Evolutionary conservation across 768 basidiomycete genomes (phyloP).

Genomic region (Russula sp.): DNA sequence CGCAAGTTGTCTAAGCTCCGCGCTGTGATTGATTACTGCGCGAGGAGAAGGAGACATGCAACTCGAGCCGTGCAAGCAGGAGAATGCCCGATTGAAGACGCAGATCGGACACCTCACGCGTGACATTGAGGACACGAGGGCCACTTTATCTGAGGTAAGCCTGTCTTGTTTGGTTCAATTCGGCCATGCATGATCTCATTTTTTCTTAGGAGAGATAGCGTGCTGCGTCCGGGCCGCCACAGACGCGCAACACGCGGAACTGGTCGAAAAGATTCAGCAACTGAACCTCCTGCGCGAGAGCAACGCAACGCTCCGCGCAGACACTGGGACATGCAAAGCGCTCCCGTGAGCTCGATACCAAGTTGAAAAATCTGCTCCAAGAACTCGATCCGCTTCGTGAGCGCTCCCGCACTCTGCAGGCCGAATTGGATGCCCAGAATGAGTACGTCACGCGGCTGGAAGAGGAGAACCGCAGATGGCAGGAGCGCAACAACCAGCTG

Average conservation of each 20-base stretch:
- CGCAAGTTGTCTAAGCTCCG: conserved; percentile 64
- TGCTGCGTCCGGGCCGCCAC: conserved; percentile 63
- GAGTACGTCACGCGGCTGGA: conserved; percentile 65
- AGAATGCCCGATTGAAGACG: conserved; percentile 64
- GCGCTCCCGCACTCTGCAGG: conserved; percentile 55
- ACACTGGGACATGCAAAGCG: conserved; percentile 68
- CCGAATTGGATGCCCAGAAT: conserved; percentile 68
- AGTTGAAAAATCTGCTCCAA: conserved; percentile 48
- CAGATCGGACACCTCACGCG: conserved; percentile 72
- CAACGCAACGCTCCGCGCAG: conserved; percentile 77
- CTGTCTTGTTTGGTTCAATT: conserved; percentile 1
- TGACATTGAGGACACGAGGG: conserved; percentile 62
- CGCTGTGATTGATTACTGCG: conserved; percentile 75
- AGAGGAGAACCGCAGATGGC: conserved; percentile 75
- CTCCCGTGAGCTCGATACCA: conserved; percentile 57
- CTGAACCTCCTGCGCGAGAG: conserved; percentile 83
- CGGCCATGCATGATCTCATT: not conserved
- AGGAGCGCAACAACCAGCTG: conserved; percentile 74
- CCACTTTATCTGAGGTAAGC: conserved; percentile 63
- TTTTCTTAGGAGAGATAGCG: conserved; percentile 67
- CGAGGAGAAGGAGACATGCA: conserved; percentile 89
- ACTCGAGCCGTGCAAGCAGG: conserved; percentile 72
- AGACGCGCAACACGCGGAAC: conserved; percentile 74
- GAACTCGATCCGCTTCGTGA: conserved; percentile 75
- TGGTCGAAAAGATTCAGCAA: conserved; percentile 82